Base-by-base conservation (phyloP, 768 basidiomycete species). In the Strobilomyces echinocephalus region DNA sequence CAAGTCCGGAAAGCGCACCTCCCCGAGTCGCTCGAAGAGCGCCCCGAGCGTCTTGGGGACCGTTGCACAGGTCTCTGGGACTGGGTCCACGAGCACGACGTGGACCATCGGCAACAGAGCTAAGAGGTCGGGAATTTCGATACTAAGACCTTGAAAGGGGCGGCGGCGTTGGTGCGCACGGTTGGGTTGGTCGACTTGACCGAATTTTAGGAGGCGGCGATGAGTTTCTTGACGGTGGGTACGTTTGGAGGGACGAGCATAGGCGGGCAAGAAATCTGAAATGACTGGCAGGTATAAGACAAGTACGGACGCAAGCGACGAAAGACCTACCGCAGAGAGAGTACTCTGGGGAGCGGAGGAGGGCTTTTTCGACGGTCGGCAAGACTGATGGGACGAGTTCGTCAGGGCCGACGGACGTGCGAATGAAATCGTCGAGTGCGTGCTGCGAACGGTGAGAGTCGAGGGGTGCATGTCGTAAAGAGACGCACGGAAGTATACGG, bases 11-110 rank as follows among this genome's bases (percentile, higher is more conserved):
- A 98, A 99, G 66, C 94, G 87, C 9, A 79, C 71, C 72, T 98
- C 97, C 50, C 97, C 97, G 15, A 99, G 75, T 28, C 97, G 87
- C 65, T 98, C 95, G 20, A 99, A 91, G n/a, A 99, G 80, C 0
- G 93, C 91, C 9, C 97, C 95, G 14, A 99, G 78, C 0, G 95
- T 88, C 73, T 98, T 98, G 11, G 95, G 95, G 8, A 97, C 97
- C 0, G 95, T 97, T 1, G 94, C 95, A 51, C 97, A 83, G 6
- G 97, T 95, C 70, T 98, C 95, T 3, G 97, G 97, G 2, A 98
- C 97, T 24, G 97, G 97, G 61, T 99, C 97, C 39, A 95, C 87
- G 9, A 99, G 81, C 15, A 98, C 95, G 18, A 83, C 73, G 62
- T 97, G 94, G 0, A 98, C 89, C 69, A 97, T 76, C 0, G 97